Conservation (phyloP, 1,284 basidiomycete genomes). For the Leccinum subspadiceum region DNA sequence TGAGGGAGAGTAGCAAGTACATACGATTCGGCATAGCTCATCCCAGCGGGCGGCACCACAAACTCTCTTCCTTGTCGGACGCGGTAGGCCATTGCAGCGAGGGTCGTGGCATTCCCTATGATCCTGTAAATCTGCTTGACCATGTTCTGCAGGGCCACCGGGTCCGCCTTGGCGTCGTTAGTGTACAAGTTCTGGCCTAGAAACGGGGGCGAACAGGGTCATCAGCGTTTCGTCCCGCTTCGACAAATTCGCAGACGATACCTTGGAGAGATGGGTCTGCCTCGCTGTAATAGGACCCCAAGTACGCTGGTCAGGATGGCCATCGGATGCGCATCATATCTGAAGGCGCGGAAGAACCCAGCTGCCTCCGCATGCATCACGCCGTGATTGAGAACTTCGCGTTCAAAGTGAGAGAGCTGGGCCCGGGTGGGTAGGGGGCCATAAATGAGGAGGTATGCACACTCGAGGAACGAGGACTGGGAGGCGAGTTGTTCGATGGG, state of each 20-base stretch:
- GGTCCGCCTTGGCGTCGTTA: conserved; percentile 55
- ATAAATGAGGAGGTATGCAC: conserved; percentile 84
- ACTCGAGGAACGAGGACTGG: conserved; percentile 77
- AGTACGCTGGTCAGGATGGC: conserved; percentile 82
- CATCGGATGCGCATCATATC: conserved; percentile 89
- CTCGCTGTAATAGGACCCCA: conserved; percentile 82
- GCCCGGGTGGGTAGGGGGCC: conserved; percentile 70
- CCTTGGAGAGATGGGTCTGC: conserved; percentile 79
- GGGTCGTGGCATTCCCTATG: conserved; percentile 83
- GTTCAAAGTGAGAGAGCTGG: conserved; percentile 64
- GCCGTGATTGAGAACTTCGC: conserved; percentile 77
- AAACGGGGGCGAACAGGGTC: neutral
- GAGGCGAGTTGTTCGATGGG: conserved; percentile 87
- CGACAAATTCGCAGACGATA: conserved; percentile 18
- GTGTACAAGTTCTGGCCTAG: conserved; percentile 79
- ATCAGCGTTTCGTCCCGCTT: neutral
- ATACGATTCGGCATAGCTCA: too few relatives aligned
- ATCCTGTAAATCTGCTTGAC: conserved; percentile 88
- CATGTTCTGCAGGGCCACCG: conserved; percentile 68
- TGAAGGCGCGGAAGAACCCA: conserved; percentile 80
- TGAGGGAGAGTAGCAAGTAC: too few relatives aligned
- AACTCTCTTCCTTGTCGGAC: conserved; percentile 86
- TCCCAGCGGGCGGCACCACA: conserved; percentile 66
- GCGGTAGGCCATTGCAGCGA: conserved; percentile 91
- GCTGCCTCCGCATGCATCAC: conserved; percentile 78